phyloP scores from a whole-genome alignment of 805 yeast species.

The Starmerella floris region DNA sequence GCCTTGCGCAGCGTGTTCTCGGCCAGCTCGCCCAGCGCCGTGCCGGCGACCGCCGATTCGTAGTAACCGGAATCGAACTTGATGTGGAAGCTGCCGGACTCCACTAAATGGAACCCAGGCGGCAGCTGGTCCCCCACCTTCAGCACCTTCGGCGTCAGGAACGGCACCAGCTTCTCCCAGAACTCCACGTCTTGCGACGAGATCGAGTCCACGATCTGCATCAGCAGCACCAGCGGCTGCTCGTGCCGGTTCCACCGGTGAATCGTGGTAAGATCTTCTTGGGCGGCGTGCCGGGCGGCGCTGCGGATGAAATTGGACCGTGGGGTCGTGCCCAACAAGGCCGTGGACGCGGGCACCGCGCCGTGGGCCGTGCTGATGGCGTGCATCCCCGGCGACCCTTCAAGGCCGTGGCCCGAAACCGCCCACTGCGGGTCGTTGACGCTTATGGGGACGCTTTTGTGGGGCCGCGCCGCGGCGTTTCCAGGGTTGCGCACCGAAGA shows the following conservation, averaged over 20 bases:
- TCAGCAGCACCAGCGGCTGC: conserved; percentile 50
- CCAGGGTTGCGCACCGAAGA: not conserved
- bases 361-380: not conserved
- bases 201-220: conserved; percentile 52
- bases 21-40: conserved; percentile 53
- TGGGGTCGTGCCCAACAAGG: conserved; percentile 20
- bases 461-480: not conserved
- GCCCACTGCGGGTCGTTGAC: not conserved
- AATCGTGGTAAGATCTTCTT: conserved; percentile 23
- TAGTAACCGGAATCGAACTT: conserved; percentile 32
- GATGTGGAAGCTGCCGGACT: conserved; percentile 38
- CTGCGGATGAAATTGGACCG: conserved; percentile 20
- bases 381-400: not conserved
- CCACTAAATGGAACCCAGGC: conserved; percentile 15
- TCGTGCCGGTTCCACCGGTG: conserved; percentile 28
- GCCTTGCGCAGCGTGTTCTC: conserved; percentile 1
- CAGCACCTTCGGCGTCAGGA: conserved; percentile 27
- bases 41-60: conserved; percentile 51
- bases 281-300: conserved; percentile 27
- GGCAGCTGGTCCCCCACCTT: conserved; percentile 7
- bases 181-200: conserved; percentile 39
- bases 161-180: conserved; percentile 53
- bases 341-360: not conserved
- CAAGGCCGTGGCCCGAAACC: not conserved
- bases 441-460: not conserved